These are phyloP conservation scores for Cutaneotrichosporon mucoides DNA, from an alignment of 1,284 basidiomycete species.

Conservation along the genomic window DNA sequence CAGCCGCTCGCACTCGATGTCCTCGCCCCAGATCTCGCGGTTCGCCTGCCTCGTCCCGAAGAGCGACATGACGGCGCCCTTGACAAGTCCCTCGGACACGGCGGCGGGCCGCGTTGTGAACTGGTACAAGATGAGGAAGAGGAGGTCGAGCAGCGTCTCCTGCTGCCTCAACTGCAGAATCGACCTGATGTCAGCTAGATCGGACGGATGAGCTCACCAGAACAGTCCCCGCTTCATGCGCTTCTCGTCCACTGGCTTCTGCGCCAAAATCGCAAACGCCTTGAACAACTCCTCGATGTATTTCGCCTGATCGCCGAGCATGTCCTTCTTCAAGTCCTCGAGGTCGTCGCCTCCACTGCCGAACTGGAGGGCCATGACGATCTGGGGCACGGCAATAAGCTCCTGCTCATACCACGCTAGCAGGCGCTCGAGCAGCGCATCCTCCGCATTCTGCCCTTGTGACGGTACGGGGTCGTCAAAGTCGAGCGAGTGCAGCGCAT, in stretches of 20 bases:
- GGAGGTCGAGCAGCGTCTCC: conserved; percentile 34
- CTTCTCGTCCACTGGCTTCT: conserved; percentile 23
- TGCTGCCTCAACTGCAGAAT: conserved; percentile 39
- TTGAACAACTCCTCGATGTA: conserved; percentile 40
- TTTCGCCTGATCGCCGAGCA: conserved; percentile 28
- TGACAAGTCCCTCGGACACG: conserved; percentile 38
- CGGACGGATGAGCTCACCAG: conserved; percentile 25
- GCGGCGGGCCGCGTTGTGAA: conserved; percentile 30
- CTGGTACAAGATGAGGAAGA: conserved; percentile 38
- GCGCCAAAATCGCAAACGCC: conserved; percentile 34
- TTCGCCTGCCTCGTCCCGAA: conserved; percentile 42
- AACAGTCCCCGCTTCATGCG: conserved; percentile 23
- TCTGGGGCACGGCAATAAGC: conserved; percentile 31
- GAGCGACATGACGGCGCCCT: conserved; percentile 32
- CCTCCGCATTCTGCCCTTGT: conserved; percentile 20
- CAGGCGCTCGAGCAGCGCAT: conserved; percentile 27
- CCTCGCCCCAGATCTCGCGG: conserved; percentile 37
- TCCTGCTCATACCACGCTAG: conserved; percentile 38
- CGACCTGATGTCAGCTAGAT: conserved; percentile 24
- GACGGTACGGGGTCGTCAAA: conserved; percentile 13
- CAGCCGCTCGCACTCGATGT: conserved; percentile 26
- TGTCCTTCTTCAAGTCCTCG: conserved; percentile 22
- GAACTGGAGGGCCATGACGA: conserved; percentile 26
- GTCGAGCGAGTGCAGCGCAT: conserved; percentile 27
- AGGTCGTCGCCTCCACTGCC: conserved; percentile 19